Evolutionary conservation across 208 protist genomes (phyloP).

Genomic region (Trichomonas vaginalis): DNA sequence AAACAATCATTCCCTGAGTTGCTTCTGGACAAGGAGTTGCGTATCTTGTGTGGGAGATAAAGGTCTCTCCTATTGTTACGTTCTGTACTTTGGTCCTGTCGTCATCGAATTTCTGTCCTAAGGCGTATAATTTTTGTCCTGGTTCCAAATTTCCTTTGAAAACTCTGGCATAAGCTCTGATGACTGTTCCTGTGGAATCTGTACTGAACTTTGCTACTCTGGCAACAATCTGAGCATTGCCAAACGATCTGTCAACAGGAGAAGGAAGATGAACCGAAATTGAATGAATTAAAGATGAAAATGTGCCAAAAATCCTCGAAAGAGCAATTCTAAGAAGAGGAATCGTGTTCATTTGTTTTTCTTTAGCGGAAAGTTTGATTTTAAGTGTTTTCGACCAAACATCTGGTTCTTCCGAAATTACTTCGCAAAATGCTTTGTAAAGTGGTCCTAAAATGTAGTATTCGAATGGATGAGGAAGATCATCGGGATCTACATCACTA

Average conservation of each 20-base stretch:
- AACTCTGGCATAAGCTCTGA: not conserved
- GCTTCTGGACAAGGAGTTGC: not conserved
- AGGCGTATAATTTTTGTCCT: not conserved
- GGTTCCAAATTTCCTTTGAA: not conserved
- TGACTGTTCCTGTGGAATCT: not conserved
- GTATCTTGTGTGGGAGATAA: not conserved
- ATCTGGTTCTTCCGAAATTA: not conserved
- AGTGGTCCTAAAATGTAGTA: slow-evolving; percentile 90
- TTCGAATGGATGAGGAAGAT: slow-evolving; percentile 71
- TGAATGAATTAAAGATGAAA: not conserved
- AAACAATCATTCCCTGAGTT: not conserved
- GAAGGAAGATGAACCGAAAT: not conserved
- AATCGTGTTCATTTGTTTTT: slow-evolving; percentile 14
- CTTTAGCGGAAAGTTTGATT: not conserved
- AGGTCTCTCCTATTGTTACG: not conserved
- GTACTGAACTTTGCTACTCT: not conserved
- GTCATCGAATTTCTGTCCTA: not conserved
- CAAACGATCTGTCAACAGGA: not conserved
- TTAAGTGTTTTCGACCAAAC: not conserved
- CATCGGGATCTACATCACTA: not conserved
- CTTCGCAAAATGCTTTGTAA: slow-evolving; percentile 51
- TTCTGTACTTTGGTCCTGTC: not conserved
- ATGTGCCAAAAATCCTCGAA: not conserved
- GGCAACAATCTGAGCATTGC: not conserved
- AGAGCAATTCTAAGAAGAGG: not conserved